Evolutionary conservation across 2,329 filamentous ascomycete genomes (phyloP).

Genomic region (Ophiostoma montium): DNA sequence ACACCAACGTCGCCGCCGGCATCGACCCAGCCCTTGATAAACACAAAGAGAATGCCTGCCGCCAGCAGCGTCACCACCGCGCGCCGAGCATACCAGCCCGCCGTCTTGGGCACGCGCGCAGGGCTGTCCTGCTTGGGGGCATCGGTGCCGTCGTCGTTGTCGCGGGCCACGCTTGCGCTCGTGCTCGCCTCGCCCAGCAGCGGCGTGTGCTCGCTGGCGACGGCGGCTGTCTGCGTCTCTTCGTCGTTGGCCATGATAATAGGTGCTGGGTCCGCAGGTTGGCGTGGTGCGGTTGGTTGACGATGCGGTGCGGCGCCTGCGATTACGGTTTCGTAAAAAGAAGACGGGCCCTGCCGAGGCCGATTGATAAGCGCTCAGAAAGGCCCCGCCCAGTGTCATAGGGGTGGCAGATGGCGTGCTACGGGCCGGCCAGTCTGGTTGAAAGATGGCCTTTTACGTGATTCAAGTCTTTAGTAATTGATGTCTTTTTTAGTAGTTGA

Average conservation of each 20-base stretch:
- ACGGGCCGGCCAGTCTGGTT: neutral
- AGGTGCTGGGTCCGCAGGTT: neutral
- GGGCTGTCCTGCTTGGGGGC: neutral
- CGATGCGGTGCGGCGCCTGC: neutral
- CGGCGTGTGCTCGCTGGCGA: constrained; percentile 5
- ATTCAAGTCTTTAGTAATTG: too few relatives aligned
- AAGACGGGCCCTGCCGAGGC: neutral
- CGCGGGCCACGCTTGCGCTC: neutral
- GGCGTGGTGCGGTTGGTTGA: neutral
- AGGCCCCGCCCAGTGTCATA: constrained; percentile 2
- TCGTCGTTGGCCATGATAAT: constrained; percentile 4
- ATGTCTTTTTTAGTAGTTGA: too few relatives aligned
- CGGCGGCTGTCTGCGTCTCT: neutral
- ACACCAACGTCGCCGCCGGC: constrained; percentile 26
- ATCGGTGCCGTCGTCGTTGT: neutral
- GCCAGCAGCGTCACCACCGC: constrained; percentile 22
- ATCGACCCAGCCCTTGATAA: constrained; percentile 33
- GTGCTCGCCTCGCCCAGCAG: constrained; percentile 2
- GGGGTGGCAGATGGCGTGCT: constrained; percentile 6
- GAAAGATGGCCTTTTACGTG: too few relatives aligned
- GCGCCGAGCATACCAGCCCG: constrained; percentile 19
- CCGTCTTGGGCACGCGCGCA: neutral
- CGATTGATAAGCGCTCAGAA: constrained; percentile 5
- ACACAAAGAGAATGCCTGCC: constrained; percentile 21
- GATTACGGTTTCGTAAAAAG: too few relatives aligned